These are phyloP conservation scores for Elaeagnus macrophylla DNA, from an alignment of 306 rosid species.

Conservation along the genomic window DNA sequence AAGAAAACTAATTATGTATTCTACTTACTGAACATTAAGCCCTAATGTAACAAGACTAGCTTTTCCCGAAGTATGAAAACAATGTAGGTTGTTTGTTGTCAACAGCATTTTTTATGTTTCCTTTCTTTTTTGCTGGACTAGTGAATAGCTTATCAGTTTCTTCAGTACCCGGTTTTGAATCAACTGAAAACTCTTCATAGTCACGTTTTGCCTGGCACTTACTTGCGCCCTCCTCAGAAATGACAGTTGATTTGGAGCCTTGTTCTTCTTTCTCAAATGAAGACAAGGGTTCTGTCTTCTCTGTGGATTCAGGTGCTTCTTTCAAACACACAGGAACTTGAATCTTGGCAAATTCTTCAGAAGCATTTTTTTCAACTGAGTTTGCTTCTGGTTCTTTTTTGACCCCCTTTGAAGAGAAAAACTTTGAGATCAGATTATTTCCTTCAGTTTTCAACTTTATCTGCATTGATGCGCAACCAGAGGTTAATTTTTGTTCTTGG, in stretches of 20 bases:
- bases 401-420: constrained; percentile 43
- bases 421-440: constrained; percentile 47
- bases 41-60: constrained; percentile 22
- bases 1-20: not conserved
- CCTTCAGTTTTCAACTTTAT: constrained; percentile 49
- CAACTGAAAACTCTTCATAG: constrained; percentile 34
- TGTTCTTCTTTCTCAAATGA: constrained; percentile 20
- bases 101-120: constrained; percentile 29
- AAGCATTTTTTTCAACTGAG: constrained; percentile 17
- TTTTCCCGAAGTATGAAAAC: constrained; percentile 61
- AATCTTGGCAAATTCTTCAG: constrained; percentile 19
- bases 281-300: constrained; percentile 1
- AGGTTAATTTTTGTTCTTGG: constrained; percentile 3
- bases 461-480: constrained; percentile 33
- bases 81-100: constrained; percentile 57
- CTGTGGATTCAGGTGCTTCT: constrained; percentile 25
- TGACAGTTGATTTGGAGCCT: constrained; percentile 21
- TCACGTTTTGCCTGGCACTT: constrained; percentile 45
- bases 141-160: constrained; percentile 20
- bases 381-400: constrained; percentile 33
- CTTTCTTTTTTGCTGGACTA: constrained; percentile 52
- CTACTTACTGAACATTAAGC: not conserved
- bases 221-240: constrained; percentile 20
- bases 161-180: constrained; percentile 23
- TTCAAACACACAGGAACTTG: constrained; percentile 21